Evolutionary conservation across 768 basidiomycete species (phyloP).

Genomic region (Suillus hirtellus): DNA sequence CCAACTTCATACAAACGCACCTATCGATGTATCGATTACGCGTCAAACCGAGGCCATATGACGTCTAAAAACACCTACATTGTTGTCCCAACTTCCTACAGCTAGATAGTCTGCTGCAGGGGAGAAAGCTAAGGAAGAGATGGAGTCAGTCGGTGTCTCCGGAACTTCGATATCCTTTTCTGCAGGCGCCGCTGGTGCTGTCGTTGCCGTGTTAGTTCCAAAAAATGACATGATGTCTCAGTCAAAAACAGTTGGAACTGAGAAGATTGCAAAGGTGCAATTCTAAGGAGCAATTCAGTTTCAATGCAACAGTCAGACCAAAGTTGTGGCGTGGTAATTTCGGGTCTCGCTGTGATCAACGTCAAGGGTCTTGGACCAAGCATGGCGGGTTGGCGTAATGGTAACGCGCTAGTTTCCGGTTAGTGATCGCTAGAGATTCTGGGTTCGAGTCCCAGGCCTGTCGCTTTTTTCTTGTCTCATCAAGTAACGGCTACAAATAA

Average conservation of each 20-base stretch:
- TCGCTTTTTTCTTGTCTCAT: conserved; percentile 37
- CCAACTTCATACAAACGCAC: conserved; percentile 93
- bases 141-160: conserved; percentile 83
- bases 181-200: conserved; percentile 39
- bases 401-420: conserved; percentile 66
- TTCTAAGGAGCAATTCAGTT: conserved; percentile 4
- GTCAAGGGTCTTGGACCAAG: too few species aligned
- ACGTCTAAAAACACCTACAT: conserved; percentile 48
- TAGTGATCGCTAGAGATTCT: conserved; percentile 52
- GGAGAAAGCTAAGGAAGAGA: conserved; percentile 84
- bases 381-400: conserved; percentile 61
- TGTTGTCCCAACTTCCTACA: conserved; percentile 93
- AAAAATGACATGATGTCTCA: conserved; percentile 45
- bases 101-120: conserved; percentile 86
- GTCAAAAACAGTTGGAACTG: too few species aligned
- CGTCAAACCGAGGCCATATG: conserved; percentile 11
- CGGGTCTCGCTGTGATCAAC: background rate
- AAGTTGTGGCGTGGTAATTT: conserved; percentile 20
- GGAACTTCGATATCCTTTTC: conserved; percentile 82
- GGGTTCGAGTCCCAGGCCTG: conserved; percentile 66
- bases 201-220: conserved; percentile 29
- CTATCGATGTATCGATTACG: conserved; percentile 40
- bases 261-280: conserved; percentile 6
- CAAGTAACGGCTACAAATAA: background rate
- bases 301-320: background rate